Conservation (phyloP, 495 filamentous ascomycete species). For the Hypoxylon fuscum region DNA sequence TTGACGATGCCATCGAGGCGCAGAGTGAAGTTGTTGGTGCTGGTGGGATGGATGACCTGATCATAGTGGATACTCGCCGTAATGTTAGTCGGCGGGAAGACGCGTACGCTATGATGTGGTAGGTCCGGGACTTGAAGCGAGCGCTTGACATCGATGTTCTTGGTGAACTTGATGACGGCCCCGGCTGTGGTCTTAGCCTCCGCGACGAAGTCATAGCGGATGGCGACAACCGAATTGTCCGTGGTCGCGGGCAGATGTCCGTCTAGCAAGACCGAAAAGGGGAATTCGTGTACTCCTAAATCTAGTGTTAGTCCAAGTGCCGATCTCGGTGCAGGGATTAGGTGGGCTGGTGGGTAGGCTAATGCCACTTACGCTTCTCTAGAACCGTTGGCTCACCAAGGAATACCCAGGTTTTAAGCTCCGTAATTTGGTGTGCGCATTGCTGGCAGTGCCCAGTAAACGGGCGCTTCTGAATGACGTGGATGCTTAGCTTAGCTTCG, state of each 20-base stretch:
- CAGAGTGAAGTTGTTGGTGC: slow-evolving; percentile 80
- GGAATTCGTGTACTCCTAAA: slow-evolving; percentile 74
- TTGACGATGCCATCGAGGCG: slow-evolving; percentile 81
- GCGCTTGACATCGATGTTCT: slow-evolving; percentile 75
- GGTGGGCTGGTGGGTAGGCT: background rate
- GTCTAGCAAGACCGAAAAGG: slow-evolving; percentile 90
- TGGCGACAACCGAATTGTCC: slow-evolving; percentile 72
- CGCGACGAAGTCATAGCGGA: slow-evolving; percentile 84
- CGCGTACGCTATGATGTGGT: slow-evolving; percentile 83
- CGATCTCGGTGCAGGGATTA: background rate
- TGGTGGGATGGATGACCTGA: slow-evolving; percentile 85
- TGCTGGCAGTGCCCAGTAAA: slow-evolving; percentile 78
- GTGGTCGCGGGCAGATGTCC: slow-evolving; percentile 87
- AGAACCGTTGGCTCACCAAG: slow-evolving; percentile 72
- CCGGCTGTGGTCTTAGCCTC: slow-evolving; percentile 68
- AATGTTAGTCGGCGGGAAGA: slow-evolving; percentile 96
- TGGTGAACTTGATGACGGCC: slow-evolving; percentile 66
- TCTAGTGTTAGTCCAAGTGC: slow-evolving; percentile 29
- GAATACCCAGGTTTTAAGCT: slow-evolving; percentile 81
- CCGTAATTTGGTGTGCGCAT: slow-evolving; percentile 73
- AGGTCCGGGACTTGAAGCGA: slow-evolving; percentile 66
- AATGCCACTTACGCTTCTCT: slow-evolving; percentile 58
- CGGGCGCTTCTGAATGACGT: slow-evolving; percentile 78
- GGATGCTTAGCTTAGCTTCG: slow-evolving; percentile 71
- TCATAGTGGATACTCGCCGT: slow-evolving; percentile 82